Evolutionary conservation across 2,329 filamentous ascomycete genomes (phyloP).

Genomic region (Curvularia sp.): DNA sequence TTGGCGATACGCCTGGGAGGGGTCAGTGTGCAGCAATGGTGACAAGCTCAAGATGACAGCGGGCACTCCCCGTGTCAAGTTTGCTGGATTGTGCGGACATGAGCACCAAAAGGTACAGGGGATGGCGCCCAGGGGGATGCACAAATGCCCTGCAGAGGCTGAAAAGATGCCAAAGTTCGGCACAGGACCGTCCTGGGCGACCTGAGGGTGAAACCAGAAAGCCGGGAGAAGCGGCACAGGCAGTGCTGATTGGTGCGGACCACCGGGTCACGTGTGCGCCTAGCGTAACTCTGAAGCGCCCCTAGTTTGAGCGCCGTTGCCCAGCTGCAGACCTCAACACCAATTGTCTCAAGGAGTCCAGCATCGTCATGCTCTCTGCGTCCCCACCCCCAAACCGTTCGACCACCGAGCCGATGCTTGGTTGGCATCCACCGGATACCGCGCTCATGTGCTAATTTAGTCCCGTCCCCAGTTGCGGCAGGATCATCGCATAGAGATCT

Average conservation of each 20-base stretch:
- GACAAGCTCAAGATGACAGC: conserved; percentile 11
- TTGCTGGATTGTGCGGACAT: conserved; percentile 5
- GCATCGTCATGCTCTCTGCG: conserved; percentile 37
- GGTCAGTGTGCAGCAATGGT: conserved; percentile 1
- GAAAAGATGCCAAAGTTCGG: conserved; percentile 16
- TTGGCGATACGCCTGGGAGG: conserved; percentile 14
- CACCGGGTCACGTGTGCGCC: conserved; percentile 15
- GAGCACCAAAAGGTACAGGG: background rate
- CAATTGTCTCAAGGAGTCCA: conserved; percentile 50
- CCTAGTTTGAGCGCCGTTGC: conserved; percentile 38
- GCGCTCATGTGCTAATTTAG: conserved; percentile 27
- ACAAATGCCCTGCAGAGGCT: conserved; percentile 16
- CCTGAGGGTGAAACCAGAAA: conserved; percentile 27
- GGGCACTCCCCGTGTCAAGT: conserved; percentile 19
- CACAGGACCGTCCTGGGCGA: conserved; percentile 14
- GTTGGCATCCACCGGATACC: conserved; percentile 34
- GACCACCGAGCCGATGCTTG: conserved; percentile 30
- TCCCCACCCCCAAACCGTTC: conserved; percentile 19
- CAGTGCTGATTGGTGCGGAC: conserved; percentile 25
- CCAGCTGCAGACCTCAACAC: conserved; percentile 42
- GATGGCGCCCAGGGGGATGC: background rate
- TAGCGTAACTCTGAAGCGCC: conserved; percentile 32
- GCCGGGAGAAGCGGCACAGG: conserved; percentile 20
- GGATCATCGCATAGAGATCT: conserved; percentile 39
- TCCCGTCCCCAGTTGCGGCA: conserved; percentile 29